These are phyloP conservation scores for Hansenula lynferdii DNA, from an alignment of 1,139 yeast genomes.

Conservation along the genomic window DNA sequence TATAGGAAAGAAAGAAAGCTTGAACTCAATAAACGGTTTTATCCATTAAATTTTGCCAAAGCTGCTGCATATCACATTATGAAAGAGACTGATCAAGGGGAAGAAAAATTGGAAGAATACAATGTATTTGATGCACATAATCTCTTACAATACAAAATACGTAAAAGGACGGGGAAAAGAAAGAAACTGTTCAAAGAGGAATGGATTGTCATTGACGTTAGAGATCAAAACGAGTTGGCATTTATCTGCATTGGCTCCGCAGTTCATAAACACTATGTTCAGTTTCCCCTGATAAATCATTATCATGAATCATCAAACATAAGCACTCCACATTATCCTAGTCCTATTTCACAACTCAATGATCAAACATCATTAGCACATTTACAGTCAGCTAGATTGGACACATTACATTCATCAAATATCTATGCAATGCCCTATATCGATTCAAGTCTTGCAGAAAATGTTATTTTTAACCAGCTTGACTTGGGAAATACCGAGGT, in stretches of 20 bases:
- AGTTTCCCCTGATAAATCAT: not conserved
- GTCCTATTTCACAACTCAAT: too few species aligned
- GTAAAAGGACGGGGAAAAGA: not conserved
- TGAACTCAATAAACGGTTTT: slow-evolving; percentile 7
- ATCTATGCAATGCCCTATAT: slow-evolving; percentile 5
- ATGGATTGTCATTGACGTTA: not conserved
- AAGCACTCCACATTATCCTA: not conserved
- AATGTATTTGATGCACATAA: not conserved
- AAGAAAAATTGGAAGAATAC: not conserved
- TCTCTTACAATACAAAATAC: not conserved
- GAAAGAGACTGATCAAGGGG: not conserved
- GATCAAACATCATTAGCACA: too few species aligned
- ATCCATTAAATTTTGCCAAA: slow-evolving; percentile 2
- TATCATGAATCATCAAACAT: not conserved
- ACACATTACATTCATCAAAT: too few species aligned
- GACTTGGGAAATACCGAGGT: slow-evolving; percentile 7
- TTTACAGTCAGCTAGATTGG: too few species aligned
- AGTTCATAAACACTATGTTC: not conserved
- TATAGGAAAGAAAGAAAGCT: slow-evolving; percentile 2
- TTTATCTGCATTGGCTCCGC: not conserved
- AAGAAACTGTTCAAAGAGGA: not conserved
- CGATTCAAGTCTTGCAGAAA: slow-evolving; percentile 11
- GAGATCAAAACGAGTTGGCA: not conserved
- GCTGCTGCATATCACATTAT: slow-evolving; percentile 1
- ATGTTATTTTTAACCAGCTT: slow-evolving; percentile 1